phyloP scores from a whole-genome alignment of 225 moss, liverwort and hornwort species.

The Pleurozium schreberi region DNA sequence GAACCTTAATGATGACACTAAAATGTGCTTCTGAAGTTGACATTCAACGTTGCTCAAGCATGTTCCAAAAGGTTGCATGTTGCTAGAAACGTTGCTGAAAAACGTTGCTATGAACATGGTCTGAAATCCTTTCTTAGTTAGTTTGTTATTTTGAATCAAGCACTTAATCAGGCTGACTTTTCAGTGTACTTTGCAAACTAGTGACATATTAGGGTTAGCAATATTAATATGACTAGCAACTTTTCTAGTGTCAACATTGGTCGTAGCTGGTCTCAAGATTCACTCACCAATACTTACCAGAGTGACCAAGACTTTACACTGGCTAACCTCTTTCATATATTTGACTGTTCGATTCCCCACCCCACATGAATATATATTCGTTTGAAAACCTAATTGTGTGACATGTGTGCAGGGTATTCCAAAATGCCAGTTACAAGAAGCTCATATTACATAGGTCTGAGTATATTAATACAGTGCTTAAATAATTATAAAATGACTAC shows the following conservation, averaged over 20 bases:
- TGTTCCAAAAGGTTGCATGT: background rate
- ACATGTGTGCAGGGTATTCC: background rate
- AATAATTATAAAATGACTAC: background rate
- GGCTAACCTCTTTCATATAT: background rate
- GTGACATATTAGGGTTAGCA: background rate
- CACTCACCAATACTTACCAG: background rate
- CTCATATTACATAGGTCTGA: background rate
- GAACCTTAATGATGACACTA: background rate
- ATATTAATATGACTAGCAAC: background rate
- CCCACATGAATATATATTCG: background rate
- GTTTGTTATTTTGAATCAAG: background rate
- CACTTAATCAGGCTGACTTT: background rate
- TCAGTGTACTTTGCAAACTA: background rate
- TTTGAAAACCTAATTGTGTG: background rate
- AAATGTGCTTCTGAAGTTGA: background rate
- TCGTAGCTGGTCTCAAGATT: background rate
- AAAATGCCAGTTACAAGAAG: background rate
- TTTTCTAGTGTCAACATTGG: background rate
- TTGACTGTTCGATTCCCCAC: background rate
- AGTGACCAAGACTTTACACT: background rate
- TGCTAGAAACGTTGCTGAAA: background rate
- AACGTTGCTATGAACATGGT: background rate
- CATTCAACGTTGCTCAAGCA: background rate
- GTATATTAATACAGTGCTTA: background rate
- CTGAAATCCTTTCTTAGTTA: background rate